These are phyloP conservation scores for Penicillium griseofulvum DNA, from an alignment of 2,329 filamentous ascomycete species.

Conservation along the genomic window DNA sequence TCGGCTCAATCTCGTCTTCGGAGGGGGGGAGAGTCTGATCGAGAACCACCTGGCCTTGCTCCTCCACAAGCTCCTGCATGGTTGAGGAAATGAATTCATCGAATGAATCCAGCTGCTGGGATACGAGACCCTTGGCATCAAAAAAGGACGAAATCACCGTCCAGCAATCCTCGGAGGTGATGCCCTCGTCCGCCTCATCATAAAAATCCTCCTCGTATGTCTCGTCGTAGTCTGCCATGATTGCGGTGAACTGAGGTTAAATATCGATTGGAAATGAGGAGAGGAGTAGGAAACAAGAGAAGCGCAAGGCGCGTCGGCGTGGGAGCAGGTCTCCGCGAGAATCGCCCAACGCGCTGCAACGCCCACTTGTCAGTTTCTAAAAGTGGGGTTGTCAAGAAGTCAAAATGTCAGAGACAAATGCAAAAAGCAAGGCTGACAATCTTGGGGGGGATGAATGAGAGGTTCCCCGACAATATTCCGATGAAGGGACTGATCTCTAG, in stretches of 20 bases:
- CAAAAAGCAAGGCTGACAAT: conserved; percentile 20
- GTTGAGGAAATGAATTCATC: conserved; percentile 94
- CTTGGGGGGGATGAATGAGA: conserved; percentile 27
- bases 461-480: conserved; percentile 26
- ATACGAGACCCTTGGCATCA: conserved; percentile 90
- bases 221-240: conserved; percentile 58
- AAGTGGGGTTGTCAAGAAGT: conserved; percentile 8
- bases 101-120: conserved; percentile 97
- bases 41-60: conserved; percentile 87
- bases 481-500: conserved; percentile 26
- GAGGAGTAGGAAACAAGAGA: conserved; percentile 2
- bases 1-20: conserved; percentile 68
- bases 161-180: conserved; percentile 98
- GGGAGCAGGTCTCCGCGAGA: conserved; percentile 14
- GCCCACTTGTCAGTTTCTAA: conserved; percentile 20
- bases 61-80: conserved; percentile 90
- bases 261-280: conserved; percentile 8
- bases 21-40: conserved; percentile 84
- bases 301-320: conserved; percentile 25
- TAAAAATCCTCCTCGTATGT: conserved; percentile 70
- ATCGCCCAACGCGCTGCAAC: conserved; percentile 25
- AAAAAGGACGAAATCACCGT: conserved; percentile 97
- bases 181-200: conserved; percentile 66
- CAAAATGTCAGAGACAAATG: conserved; percentile 13
- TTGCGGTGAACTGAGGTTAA: conserved; percentile 18